These are phyloP conservation scores for Aureobasidium pullulans DNA, from an alignment of 2,329 filamentous ascomycete genomes.

Conservation along the genomic window DNA sequence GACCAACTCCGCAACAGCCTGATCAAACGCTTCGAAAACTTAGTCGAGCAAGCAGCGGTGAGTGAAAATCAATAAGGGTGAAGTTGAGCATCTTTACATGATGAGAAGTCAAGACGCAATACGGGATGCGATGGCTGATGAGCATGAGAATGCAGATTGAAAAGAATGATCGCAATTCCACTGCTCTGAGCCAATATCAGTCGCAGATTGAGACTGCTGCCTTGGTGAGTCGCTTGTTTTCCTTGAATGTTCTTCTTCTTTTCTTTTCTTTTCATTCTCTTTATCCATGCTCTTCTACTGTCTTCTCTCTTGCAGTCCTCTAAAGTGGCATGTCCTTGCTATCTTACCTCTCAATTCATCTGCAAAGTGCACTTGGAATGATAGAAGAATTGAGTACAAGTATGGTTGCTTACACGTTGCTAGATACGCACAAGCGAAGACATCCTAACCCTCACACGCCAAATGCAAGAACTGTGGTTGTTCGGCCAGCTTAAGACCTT, in stretches of 20 bases:
- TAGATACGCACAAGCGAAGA: conserved; percentile 57
- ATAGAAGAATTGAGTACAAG: neutral
- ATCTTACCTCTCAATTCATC: too few relatives aligned
- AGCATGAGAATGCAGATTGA: conserved; percentile 32
- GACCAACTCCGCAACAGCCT: conserved; percentile 33
- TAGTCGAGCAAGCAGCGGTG: conserved; percentile 48
- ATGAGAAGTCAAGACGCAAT: too few relatives aligned
- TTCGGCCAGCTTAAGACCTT: conserved; percentile 58
- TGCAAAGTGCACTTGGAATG: too few relatives aligned
- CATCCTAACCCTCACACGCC: conserved; percentile 51
- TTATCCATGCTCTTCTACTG: neutral
- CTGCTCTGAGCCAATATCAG: conserved; percentile 51
- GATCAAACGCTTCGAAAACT: conserved; percentile 48
- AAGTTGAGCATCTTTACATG: too few relatives aligned
- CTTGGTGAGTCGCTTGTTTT: conserved; percentile 36
- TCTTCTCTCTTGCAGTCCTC: neutral
- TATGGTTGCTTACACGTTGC: neutral
- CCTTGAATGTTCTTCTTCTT: neutral
- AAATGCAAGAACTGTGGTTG: conserved; percentile 60
- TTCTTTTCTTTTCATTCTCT: neutral
- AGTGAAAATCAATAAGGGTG: neutral
- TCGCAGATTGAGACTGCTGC: conserved; percentile 53
- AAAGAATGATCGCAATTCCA: conserved; percentile 46
- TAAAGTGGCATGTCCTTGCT: neutral
- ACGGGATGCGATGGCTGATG: neutral